phyloP scores from a whole-genome alignment of 73 alveolate genomes.

The Tetrahymena malaccensis region DNA sequence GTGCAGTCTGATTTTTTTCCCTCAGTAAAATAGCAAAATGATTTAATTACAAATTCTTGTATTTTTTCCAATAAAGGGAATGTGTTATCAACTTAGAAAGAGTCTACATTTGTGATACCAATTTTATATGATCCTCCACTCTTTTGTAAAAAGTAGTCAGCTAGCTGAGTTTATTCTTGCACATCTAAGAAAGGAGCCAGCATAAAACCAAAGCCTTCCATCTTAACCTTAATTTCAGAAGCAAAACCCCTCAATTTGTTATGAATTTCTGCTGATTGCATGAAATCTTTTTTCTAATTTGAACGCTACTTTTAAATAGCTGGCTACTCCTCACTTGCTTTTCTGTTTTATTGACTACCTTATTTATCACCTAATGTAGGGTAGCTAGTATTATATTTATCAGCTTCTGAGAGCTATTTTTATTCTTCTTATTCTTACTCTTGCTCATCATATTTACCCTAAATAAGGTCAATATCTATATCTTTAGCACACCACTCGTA shows the following conservation, averaged over 20 bases:
- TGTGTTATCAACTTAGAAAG: background rate
- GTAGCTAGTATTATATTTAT: background rate
- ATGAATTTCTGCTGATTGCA: background rate
- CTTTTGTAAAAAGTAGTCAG: background rate
- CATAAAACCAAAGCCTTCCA: background rate
- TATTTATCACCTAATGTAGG: background rate
- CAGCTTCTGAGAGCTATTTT: background rate
- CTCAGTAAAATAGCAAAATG: background rate
- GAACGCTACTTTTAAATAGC: background rate
- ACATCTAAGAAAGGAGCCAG: background rate
- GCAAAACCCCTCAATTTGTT: background rate
- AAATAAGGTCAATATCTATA: background rate
- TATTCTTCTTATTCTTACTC: background rate
- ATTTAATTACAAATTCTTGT: background rate
- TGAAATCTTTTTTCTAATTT: background rate
- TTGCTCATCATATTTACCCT: background rate
- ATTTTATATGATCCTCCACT: background rate
- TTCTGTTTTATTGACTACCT: background rate
- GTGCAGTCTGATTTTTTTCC: background rate
- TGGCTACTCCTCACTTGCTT: background rate
- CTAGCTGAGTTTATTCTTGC: background rate
- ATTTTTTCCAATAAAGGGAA: background rate
- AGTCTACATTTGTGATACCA: background rate
- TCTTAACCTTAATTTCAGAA: background rate
- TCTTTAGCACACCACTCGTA: background rate